Evolutionary conservation across 2,329 filamentous ascomycete genomes (phyloP), one percentile per base, ranked within the genome.

Genomic region (Cercospora sesami): DNA sequence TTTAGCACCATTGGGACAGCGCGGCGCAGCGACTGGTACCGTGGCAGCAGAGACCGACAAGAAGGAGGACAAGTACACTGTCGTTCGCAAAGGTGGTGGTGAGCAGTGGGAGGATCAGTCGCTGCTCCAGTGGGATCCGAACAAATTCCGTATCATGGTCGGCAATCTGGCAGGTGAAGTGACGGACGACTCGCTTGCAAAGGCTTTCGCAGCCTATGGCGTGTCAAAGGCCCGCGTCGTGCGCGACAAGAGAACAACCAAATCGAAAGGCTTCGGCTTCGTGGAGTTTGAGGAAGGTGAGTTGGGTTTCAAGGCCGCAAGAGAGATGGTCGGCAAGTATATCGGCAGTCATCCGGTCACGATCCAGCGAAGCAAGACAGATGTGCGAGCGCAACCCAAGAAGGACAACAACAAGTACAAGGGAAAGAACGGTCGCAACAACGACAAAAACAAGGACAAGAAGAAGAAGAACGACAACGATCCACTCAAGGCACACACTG

Each of bases 271-370:
- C 0, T 99, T 92, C 78, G 95, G 95, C 2, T 99, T 99, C 77
- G 94, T 99, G 65, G 95, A 92, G 80, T 98, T 99, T 81, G 91
- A 90, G 75, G 92, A 97, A 77, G 92, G 93, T 31, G 95, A 99
- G 79, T 94, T 97, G 77, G 98, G 96, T 79, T 98, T 99, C 84
- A 89, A 92, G 75, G 94, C 95, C 1, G 94, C 93, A 75, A 93
- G 95, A 82, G 94, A 98, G 82, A 98, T 98, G 95, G 92, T 97
- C 76, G 94, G 94, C 74, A 98, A 99, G 82, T 99, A 99, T 81
- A 98, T 99, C 78, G 94, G 96, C 75, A 97, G 93, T 79, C 95
- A 98, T 80, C 95, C 95, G 0, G 92, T 80, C 48, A 76, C 78
- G 28, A 87, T 98, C 73, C 90, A 91, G 79, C 92, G 95, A 79